Evolutionary conservation across 1,284 basidiomycete species (phyloP).

Genomic region (Ustilago loliicola): DNA sequence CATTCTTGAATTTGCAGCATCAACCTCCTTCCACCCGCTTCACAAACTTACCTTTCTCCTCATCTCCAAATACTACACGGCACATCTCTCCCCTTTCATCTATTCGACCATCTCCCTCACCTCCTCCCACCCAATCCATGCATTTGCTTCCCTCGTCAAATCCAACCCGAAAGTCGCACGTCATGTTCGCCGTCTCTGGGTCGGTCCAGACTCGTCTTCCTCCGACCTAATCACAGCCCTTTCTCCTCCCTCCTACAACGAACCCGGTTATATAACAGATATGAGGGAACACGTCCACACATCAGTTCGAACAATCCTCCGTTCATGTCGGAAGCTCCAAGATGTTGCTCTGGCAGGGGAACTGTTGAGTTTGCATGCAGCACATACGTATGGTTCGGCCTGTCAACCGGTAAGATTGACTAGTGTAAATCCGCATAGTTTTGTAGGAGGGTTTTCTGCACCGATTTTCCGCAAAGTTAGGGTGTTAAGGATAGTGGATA

Average conservation of each 20-base stretch:
- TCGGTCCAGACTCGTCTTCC: constrained; percentile 56
- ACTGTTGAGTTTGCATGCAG: constrained; percentile 57
- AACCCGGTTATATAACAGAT: constrained; percentile 43
- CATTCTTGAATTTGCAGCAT: constrained; percentile 44
- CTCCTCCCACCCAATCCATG: constrained; percentile 38
- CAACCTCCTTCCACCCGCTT: constrained; percentile 16
- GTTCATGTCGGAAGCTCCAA: constrained; percentile 59
- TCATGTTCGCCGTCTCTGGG: constrained; percentile 58
- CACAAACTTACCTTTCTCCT: constrained; percentile 41
- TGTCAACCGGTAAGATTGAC: constrained; percentile 64
- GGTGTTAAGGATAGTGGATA: constrained; percentile 60
- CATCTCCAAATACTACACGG: constrained; percentile 41
- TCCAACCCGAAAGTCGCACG: constrained; percentile 45
- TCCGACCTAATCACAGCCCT: constrained; percentile 64
- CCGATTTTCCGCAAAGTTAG: constrained; percentile 64
- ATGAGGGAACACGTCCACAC: constrained; percentile 49
- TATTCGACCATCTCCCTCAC: constrained; percentile 45
- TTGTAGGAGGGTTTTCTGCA: constrained; percentile 63
- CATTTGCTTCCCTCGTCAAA: constrained; percentile 49
- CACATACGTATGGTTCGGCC: constrained; percentile 63
- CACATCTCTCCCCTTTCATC: constrained; percentile 42
- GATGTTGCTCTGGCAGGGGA: constrained; percentile 65
- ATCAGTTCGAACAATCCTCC: constrained; percentile 53
- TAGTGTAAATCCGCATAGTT: constrained; percentile 67
- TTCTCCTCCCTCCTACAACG: constrained; percentile 54